Evolutionary conservation across 345 rosid species (phyloP), one percentile per base, ranked within the genome.

Genomic region (Eucalyptus urophylla): DNA sequence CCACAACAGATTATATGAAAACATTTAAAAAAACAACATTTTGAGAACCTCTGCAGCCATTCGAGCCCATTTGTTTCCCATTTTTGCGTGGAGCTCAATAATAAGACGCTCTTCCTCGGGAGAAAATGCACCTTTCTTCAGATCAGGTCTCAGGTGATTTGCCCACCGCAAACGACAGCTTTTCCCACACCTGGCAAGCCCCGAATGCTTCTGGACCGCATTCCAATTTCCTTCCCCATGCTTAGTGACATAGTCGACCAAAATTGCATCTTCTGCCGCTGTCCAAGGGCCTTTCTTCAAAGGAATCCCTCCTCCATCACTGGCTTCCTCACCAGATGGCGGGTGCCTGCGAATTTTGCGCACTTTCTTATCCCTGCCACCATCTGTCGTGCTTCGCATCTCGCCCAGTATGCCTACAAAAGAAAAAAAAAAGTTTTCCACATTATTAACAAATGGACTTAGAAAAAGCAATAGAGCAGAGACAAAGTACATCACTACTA

Each of bases 141-240:
- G 90, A 62, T 93, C 93, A 1, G 95, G 95, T 86, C 95, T 92
- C 22, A 95, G 88, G 85, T 95, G 95, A 92, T 95, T 95, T 13
- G 95, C 94, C 97, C 97, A 95, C 81, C 97, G 94, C 44, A 94
- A 92, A 2, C 97, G 93, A 50, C 97, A 94, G 89, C 96, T 95
- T 92, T 94, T 95, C 49, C 96, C 97, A 86, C 96, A 94, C 1
- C 96, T 90, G 81, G 92, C 90, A n/a, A 95, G 95, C 25, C 95
- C 95, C 0, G 95, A 92, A 87, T 95, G 88, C 87, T 95, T 93
- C 91, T 94, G 97, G 43, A 95, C 95, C 62, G 95, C 93, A 76
- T 94, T 95, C 97, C 97, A 95, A 16, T 95, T 95, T 8, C 96
- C 96, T 87, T 94, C 97, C 49, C 96, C 97, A 51, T 95, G 93